Base-by-base conservation (phyloP, 768 basidiomycete species). In the Trametes cingulata region DNA sequence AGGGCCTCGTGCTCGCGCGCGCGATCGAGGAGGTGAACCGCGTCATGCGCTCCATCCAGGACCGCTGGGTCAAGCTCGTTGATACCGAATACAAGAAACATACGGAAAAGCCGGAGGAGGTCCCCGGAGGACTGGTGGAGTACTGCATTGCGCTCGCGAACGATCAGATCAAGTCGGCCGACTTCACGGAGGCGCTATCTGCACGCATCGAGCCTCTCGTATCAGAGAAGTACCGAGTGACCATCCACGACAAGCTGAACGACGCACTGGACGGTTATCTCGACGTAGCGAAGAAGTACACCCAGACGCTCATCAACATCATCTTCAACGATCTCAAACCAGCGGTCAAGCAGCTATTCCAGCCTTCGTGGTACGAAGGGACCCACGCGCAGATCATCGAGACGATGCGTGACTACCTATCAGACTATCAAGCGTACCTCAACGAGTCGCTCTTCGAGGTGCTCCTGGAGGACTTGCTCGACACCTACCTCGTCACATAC, bases 231-330 rank as follows among this genome's bases (percentile, higher is more conserved):
- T 98, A 98, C 73, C 81, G 88, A 43, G 80, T 77, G 14, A 80
- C 84, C 6, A 96, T 98, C 68, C 87, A 84, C 65, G 93, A 94
- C 68, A 83, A 86, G 43, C 78, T 98, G 52, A 98, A 97, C 77
- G 91, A 96, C 64, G 95, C 95, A 35, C 98, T 98, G 65, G 96
- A 99, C 71, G 97, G 97, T 3, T 98, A 95, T 74, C 84, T 98
- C 63, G 97, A 99, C 73, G 93, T 98, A 39, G 95, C 95, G 52
- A 98, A 98, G 80, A 93, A 92, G 72, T 98, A 95, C 78, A 94
- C 91, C 20, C 91, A 96, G 67, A 90, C 90, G 0, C 84, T 99
- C 58, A 95, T 99, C 69, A 91, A 92, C 67, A 86, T 96, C 68
- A 88, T 98, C 67, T 94, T 97, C 79, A 91, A 97, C 73, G 97